Evolutionary conservation across 2,329 filamentous ascomycete genomes (phyloP).

Genomic region (Didymella pinodella): DNA sequence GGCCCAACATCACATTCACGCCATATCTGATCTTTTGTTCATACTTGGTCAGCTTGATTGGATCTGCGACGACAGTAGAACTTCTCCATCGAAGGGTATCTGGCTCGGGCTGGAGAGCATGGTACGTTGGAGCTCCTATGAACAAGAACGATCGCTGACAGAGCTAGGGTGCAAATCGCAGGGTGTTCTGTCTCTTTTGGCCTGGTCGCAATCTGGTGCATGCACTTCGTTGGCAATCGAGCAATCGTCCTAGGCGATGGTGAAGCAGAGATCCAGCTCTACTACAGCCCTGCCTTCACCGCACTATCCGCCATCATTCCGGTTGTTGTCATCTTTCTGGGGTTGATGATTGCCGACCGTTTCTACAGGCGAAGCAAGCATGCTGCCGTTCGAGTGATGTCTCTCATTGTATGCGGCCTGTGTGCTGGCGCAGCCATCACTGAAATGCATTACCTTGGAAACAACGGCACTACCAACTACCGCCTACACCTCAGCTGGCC

Average conservation of each 20-base stretch:
- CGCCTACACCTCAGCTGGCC: conserved; percentile 65
- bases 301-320: conserved; percentile 82
- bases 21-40: conserved; percentile 60
- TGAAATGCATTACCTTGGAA: conserved; percentile 89
- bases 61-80: conserved; percentile 81
- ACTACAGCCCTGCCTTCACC: conserved; percentile 76
- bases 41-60: conserved; percentile 74
- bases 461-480: conserved; percentile 83
- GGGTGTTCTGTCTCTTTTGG: conserved; percentile 56
- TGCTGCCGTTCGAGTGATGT: conserved; percentile 36
- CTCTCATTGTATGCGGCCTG: conserved; percentile 65
- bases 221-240: conserved; percentile 85
- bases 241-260: conserved; percentile 76
- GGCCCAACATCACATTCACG: conserved; percentile 52
- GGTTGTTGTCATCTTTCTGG: conserved; percentile 74
- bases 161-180: conserved; percentile 52
- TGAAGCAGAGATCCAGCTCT: conserved; percentile 68
- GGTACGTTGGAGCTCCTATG: conserved; percentile 39
- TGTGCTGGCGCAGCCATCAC: conserved; percentile 79
- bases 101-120: conserved; percentile 50
- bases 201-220: conserved; percentile 60
- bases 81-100: conserved; percentile 79
- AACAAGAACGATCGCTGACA: conserved; percentile 25
- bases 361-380: conserved; percentile 43
- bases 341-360: conserved; percentile 72